phyloP scores from a whole-genome alignment of 768 basidiomycete species.

The Favolaschia claudopus region DNA sequence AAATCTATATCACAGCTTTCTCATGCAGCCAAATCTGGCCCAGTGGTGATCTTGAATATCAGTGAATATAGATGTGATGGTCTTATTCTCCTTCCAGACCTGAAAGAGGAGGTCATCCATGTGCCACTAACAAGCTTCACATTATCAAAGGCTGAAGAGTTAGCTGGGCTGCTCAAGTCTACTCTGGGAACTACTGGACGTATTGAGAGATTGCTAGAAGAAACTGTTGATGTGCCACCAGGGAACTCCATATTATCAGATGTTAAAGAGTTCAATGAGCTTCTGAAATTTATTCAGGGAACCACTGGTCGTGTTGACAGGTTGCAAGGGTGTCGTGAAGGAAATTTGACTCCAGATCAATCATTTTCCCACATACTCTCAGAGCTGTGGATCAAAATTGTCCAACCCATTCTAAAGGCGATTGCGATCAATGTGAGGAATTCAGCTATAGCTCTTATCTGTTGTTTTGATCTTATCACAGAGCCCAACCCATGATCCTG shows the following conservation, averaged over 20 bases:
- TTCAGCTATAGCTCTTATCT: too few species aligned
- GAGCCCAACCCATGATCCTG: too few species aligned
- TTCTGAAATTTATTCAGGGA: not conserved
- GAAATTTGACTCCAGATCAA: not conserved
- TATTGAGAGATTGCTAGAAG: not conserved
- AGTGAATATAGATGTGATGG: conserved; percentile 44
- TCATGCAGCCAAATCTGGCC: conserved; percentile 33
- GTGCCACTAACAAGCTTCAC: conserved; percentile 11
- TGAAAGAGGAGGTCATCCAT: not conserved
- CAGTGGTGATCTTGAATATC: conserved; percentile 46
- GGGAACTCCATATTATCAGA: too few species aligned
- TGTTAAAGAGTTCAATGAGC: too few species aligned
- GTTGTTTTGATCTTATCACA: too few species aligned
- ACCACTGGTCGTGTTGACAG: not conserved
- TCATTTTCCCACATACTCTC: not conserved
- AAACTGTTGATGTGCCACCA: too few species aligned
- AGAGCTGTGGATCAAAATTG: too few species aligned
- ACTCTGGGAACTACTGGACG: not conserved
- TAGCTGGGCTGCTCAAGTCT: not conserved
- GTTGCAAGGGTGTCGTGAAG: not conserved
- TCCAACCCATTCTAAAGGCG: too few species aligned
- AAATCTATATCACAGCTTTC: conserved; percentile 25
- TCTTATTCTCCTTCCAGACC: conserved; percentile 34
- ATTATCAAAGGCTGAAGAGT: not conserved
- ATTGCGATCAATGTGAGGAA: too few species aligned